These are phyloP conservation scores for Cryphonectria naterciae DNA, from an alignment of 2,329 filamentous ascomycete genomes.

Conservation along the genomic window DNA sequence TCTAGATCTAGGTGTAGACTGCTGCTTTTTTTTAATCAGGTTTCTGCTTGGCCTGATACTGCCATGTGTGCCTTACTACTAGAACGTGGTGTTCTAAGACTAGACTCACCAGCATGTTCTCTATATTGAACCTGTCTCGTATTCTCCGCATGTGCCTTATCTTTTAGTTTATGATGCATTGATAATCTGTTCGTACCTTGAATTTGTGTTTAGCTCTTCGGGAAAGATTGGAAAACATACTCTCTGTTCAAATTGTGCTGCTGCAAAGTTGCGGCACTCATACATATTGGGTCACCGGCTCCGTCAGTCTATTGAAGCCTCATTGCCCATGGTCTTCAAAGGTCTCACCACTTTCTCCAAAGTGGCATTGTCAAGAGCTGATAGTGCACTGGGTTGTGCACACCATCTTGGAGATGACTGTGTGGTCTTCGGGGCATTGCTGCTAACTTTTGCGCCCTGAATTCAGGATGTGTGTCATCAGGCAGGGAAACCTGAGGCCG, in stretches of 20 bases:
- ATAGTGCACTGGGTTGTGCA: background rate
- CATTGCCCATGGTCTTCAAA: background rate
- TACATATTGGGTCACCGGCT: background rate
- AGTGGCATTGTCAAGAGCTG: background rate
- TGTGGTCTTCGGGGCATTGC: background rate
- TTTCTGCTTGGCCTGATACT: background rate
- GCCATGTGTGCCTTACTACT: background rate
- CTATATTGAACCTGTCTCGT: background rate
- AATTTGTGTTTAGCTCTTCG: background rate
- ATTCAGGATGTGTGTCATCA: background rate
- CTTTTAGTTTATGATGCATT: background rate
- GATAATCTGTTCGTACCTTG: background rate
- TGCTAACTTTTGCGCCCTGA: background rate
- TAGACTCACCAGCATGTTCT: background rate
- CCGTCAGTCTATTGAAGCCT: background rate
- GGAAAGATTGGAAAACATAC: background rate
- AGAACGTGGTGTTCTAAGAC: background rate
- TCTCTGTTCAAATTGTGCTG: background rate
- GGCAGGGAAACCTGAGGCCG: background rate
- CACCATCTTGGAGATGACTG: background rate
- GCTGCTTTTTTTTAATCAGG: background rate
- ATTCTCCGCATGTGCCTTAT: background rate
- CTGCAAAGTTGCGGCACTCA: background rate
- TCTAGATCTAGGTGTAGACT: background rate
- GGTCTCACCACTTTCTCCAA: background rate